Evolutionary conservation across 352 stramenopile genomes (phyloP).

Genomic region (Phytophthora constricta): DNA sequence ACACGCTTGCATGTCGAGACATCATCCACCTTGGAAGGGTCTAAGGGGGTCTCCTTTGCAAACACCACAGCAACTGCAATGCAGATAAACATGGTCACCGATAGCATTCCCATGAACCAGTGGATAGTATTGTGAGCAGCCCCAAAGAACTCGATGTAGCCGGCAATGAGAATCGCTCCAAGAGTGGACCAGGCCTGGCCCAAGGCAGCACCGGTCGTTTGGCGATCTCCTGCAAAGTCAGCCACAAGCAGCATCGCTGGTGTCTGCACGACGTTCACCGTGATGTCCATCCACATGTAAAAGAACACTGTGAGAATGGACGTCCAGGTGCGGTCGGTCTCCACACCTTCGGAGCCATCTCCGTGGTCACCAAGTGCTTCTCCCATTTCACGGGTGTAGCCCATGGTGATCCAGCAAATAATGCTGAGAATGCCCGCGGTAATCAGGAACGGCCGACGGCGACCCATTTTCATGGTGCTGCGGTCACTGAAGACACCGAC

Average conservation of each 20-base stretch:
- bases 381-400: slow-evolving; percentile 63
- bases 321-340: slow-evolving; percentile 50
- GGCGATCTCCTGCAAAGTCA: slow-evolving; percentile 67
- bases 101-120: slow-evolving; percentile 64
- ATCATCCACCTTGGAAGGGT: slow-evolving; percentile 27
- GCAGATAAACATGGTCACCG: slow-evolving; percentile 49
- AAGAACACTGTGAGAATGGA: slow-evolving; percentile 59
- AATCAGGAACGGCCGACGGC: slow-evolving; percentile 52
- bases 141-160: slow-evolving; percentile 65
- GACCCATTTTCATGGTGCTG: slow-evolving; percentile 46
- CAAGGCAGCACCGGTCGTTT: slow-evolving; percentile 57
- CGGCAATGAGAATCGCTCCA: slow-evolving; percentile 55
- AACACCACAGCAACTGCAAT: slow-evolving; percentile 39
- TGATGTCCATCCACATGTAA: slow-evolving; percentile 77
- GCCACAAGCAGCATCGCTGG: slow-evolving; percentile 60
- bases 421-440: slow-evolving; percentile 42
- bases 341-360: slow-evolving; percentile 24
- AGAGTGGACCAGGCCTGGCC: slow-evolving; percentile 57
- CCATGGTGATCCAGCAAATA: slow-evolving; percentile 70
- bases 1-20: slow-evolving; percentile 37
- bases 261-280: slow-evolving; percentile 64
- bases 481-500: slow-evolving; percentile 62
- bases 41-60: slow-evolving; percentile 47
- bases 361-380: slow-evolving; percentile 58
- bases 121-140: slow-evolving; percentile 52